A percentile compares a stretch with the other conserved stretches of the same genome.
Conservation (phyloP, 257 asterid genomes). For the Parsonsia alboflavescens region DNA sequence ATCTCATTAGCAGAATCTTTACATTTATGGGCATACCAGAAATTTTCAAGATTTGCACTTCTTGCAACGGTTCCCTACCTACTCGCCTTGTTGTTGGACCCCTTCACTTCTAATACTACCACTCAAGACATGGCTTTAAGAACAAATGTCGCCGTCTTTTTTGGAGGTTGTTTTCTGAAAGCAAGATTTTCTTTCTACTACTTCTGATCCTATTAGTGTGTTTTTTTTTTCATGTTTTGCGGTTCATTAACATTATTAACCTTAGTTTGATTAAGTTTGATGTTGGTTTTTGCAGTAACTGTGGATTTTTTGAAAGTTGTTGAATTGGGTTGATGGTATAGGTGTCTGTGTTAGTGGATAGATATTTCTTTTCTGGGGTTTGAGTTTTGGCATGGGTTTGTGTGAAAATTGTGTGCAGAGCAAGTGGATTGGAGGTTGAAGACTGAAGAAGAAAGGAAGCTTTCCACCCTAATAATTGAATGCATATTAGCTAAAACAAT, state of each 20-base stretch:
- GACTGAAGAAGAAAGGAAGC: slow-evolving; percentile 20
- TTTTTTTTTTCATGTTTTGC: not conserved
- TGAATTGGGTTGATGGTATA: not conserved
- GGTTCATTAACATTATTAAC: not conserved
- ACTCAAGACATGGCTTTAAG: not conserved
- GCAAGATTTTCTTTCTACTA: not conserved
- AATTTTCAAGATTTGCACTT: slow-evolving; percentile 6
- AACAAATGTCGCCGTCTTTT: not conserved
- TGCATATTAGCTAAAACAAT: not conserved
- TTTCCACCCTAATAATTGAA: not conserved
- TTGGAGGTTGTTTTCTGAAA: not conserved
- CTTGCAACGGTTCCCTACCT: not conserved
- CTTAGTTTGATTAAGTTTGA: not conserved
- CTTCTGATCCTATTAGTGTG: not conserved
- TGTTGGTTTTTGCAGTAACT: not conserved
- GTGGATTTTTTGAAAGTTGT: not conserved
- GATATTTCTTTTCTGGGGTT: too few species aligned
- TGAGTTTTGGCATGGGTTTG: not conserved
- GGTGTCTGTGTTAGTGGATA: not conserved
- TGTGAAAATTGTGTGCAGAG: not conserved
- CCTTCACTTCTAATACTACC: not conserved
- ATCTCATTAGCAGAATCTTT: not conserved
- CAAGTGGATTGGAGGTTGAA: slow-evolving; percentile 16
- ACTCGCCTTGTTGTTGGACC: not conserved
- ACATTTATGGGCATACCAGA: slow-evolving; percentile 1